Conservation (phyloP, 768 basidiomycete genomes). For the Collybia sordida region DNA sequence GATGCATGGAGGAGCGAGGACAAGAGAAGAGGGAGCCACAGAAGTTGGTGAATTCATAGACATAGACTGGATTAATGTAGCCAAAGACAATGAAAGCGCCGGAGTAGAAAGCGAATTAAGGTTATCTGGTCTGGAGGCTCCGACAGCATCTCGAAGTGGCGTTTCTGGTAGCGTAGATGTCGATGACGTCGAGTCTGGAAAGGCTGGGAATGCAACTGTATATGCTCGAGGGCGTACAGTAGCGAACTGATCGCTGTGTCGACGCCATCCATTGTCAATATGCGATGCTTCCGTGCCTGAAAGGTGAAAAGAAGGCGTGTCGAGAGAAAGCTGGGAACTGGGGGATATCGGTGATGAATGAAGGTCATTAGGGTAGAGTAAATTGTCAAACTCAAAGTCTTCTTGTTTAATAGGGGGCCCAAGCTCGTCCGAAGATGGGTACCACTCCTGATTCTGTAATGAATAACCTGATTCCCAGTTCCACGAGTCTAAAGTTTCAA, state of each 20-base stretch:
- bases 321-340: conserved; percentile 25
- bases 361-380: conserved; percentile 28
- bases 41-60: conserved; percentile 36
- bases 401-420: conserved; percentile 45
- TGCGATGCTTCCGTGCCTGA: conserved; percentile 17
- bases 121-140: conserved; percentile 18
- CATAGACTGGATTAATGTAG: conserved; percentile 39
- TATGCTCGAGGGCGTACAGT: conserved; percentile 40
- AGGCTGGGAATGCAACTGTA: conserved; percentile 30
- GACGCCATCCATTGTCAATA: conserved; percentile 10
- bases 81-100: conserved; percentile 26
- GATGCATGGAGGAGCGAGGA: conserved; percentile 30
- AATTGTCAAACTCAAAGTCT: conserved; percentile 40
- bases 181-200: conserved; percentile 10
- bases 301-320: conserved; percentile 22
- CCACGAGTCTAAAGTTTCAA: conserved; percentile 45
- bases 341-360: conserved; percentile 28
- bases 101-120: conserved; percentile 18
- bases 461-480: conserved; percentile 37
- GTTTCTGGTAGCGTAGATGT: conserved; percentile 10
- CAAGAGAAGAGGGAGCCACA: conserved; percentile 28
- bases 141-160: conserved; percentile 16
- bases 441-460: conserved; percentile 24
- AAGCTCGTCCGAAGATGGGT: conserved; percentile 22
- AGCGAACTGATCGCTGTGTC: conserved; percentile 9